Evolutionary conservation across 2,329 filamentous ascomycete species (phyloP), one percentile per base, ranked within the genome.

Genomic region (Ophiobolus disseminans): DNA sequence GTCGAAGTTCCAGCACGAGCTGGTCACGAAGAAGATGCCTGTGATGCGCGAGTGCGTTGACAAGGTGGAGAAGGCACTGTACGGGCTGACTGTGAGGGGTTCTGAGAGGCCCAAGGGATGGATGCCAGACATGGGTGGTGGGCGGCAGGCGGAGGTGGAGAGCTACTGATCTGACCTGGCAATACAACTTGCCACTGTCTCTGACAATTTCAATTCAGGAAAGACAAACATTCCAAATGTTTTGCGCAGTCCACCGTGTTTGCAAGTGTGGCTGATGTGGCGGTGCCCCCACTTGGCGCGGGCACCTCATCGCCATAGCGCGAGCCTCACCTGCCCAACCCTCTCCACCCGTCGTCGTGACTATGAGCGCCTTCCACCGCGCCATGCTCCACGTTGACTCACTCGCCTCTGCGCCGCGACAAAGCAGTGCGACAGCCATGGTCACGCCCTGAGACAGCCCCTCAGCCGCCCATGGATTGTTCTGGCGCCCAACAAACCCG

Each of bases 1-100:
- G 78, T 76, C 77, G 78, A 79, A 77, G 60, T 79, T 89, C 68
- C 77, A 76, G 4, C 80, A 78, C 51, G 85, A 89, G 58, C 86
- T 89, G 58, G 79, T 84, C 38, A 58, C 50, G 40, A 87, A 87
- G 75, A 99, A 99, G 80, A 84, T 91, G 76, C 85, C 86, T 31
- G 88, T 92, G 1, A 96, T 97, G 89, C 83, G 87, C 64, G 84
- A 84, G 67, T 95, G 91, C 71, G 91, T 99, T 20, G 86, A 88
- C 67, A 99, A 99, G 80, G 94, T 99, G 9, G 94, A 99, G 80
- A 86, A 85, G 58, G 84, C 93, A 19, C 86, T 91, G 22, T 99
- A 97, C 73, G 91, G 91, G 3, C 84, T 97, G 59, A 85, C 88
- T 22, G 89, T 99, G 17, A 81, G 94, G 42, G 93, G 93, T 0